These are phyloP conservation scores for Pleurozium schreberi DNA, from an alignment of 225 moss, liverwort and hornwort species.

Conservation along the genomic window DNA sequence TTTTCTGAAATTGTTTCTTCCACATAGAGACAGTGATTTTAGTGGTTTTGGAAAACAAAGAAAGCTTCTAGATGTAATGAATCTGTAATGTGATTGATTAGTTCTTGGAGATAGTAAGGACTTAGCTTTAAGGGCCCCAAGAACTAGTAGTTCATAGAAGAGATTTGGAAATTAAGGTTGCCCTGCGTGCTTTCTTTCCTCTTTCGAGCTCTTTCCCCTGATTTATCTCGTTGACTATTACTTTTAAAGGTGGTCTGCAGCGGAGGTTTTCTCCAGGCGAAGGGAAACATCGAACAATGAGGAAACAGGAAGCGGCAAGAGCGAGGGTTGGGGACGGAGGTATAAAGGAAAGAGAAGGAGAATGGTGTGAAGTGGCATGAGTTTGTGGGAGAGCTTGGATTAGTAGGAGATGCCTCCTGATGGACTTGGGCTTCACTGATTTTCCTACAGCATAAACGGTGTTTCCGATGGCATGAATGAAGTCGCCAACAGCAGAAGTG, in stretches of 20 bases:
- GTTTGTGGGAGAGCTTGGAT: background rate
- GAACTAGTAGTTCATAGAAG: background rate
- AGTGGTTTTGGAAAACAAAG: background rate
- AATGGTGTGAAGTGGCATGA: background rate
- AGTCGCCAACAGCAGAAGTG: background rate
- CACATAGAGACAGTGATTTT: background rate
- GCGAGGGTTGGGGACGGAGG: background rate
- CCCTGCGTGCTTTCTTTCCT: background rate
- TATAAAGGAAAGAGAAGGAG: background rate
- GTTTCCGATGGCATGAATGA: background rate
- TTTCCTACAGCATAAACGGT: background rate
- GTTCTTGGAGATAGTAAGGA: background rate
- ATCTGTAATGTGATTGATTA: background rate
- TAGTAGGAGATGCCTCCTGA: background rate
- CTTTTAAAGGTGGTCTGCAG: background rate
- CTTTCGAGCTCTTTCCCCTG: background rate
- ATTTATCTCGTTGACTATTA: background rate
- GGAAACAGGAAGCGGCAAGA: background rate
- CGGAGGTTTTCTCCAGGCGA: background rate
- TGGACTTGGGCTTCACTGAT: background rate
- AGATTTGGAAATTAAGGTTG: background rate
- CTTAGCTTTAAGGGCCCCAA: background rate
- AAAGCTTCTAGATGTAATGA: background rate
- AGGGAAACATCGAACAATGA: background rate
- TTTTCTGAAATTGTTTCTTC: background rate